A percentile compares a stretch with the other conserved stretches of the same genome.
phyloP scores from a whole-genome alignment of 345 rosid species.

The Eucalyptus sp. region DNA sequence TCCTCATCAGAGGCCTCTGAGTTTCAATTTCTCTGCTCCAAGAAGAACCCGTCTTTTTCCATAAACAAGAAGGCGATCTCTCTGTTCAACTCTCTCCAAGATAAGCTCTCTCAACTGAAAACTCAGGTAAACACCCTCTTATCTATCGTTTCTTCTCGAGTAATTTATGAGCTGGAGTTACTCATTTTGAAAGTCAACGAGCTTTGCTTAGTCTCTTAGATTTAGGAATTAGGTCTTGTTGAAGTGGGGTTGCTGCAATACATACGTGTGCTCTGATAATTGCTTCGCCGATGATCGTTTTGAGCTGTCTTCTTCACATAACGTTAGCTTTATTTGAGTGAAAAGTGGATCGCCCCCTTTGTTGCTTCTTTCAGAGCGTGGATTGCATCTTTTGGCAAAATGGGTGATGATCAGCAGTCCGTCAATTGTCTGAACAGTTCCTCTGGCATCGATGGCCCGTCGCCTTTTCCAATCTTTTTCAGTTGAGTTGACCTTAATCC shows the following conservation, averaged over 20 bases:
- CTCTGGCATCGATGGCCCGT: not conserved
- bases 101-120: conserved; percentile 17
- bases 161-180: not conserved
- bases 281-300: not conserved
- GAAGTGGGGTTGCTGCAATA: not conserved
- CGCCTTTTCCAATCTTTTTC: not conserved
- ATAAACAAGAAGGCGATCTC: conserved; percentile 16
- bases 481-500: too few relatives aligned
- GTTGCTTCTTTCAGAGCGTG: not conserved
- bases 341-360: not conserved
- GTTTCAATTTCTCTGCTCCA: conserved; percentile 29
- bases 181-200: too few relatives aligned
- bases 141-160: not conserved
- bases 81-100: conserved; percentile 13
- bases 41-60: conserved; percentile 13
- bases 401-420: not conserved
- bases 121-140: conserved; percentile 7
- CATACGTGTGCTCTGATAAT: not conserved
- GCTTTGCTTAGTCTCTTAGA: too few relatives aligned
- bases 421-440: not conserved
- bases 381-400: not conserved
- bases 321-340: not conserved
- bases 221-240: not conserved
- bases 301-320: not conserved
- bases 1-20: conserved; percentile 9